Evolutionary conservation across 108 stramenopile species (phyloP), one percentile per base, ranked within the genome.

Genomic region (Stephanodiscus minutulus): DNA sequence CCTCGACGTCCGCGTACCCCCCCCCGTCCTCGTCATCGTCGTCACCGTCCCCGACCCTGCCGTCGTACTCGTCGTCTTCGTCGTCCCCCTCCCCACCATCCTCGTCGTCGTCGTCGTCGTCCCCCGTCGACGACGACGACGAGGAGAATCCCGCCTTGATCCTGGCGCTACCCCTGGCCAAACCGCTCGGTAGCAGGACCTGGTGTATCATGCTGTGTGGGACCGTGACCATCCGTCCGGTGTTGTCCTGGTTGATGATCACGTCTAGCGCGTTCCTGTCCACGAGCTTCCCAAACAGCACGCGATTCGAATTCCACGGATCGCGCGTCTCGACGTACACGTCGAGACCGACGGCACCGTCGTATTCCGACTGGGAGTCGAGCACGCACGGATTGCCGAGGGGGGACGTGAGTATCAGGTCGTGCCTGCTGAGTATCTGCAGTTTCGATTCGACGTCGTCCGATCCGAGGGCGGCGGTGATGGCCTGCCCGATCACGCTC

Each of bases 221-320:
- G 66, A 93, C 85, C 8, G 92, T 93, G 9, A 93, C 92, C 86
- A 91, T 87, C 31, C 90, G 77, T 50, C 91, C 91, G 54, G 89
- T 87, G 31, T 77, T 77, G 61, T 79, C 73, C 44, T 87, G 71
- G 62, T 90, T 92, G 52, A 95, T 88, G 33, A 90, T 76, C 0
- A 96, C 73, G 70, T 96, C 91, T 83, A 96, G 79, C 4, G 91
- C 74, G 68, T 93, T 93, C 31, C 94, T 83, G 66, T 89, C 90
- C 20, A 91, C 72, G 18, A 96, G 67, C 52, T 84, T 87, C 0
- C 94, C 95, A n/a, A 70, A 67, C 66, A 93, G 56, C 9, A 88
- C 83, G 8, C 95, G 66, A 65, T 96, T 96, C 21, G 91, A 91
- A 10, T 89, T 82, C 81, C 82, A 92, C 5, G 92, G 92, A 82